phyloP scores from a whole-genome alignment of 148 eudicot genomes.

The Nepenthes mirabilis region DNA sequence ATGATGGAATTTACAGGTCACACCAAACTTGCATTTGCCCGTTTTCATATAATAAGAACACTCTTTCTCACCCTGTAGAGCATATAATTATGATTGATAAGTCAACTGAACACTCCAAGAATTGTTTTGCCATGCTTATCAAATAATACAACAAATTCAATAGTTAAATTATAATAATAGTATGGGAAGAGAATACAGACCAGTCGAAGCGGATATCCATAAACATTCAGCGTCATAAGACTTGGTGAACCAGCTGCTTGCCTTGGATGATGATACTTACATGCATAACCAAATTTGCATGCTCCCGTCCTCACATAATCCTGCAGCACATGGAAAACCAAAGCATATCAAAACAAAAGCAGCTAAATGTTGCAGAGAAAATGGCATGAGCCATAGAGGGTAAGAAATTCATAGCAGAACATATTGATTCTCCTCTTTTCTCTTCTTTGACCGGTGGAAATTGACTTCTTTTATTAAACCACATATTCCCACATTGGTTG shows the following conservation, averaged over 20 bases:
- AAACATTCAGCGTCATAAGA: conserved; percentile 40
- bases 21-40: conserved; percentile 89
- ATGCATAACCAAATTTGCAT: conserved; percentile 87
- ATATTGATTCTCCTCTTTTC: too few relatives aligned
- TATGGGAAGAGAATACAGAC: conserved; percentile 20
- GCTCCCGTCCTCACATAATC: conserved; percentile 83
- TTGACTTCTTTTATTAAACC: too few relatives aligned
- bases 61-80: conserved; percentile 83
- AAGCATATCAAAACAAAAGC: conserved; percentile 1
- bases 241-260: conserved; percentile 51
- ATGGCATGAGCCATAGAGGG: background rate
- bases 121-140: background rate
- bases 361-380: background rate
- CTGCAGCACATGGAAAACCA: conserved; percentile 25
- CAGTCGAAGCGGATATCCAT: conserved; percentile 83
- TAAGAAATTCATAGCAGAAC: background rate
- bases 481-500: too few relatives aligned
- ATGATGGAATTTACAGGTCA: conserved; percentile 92
- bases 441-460: too few relatives aligned
- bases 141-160: conserved; percentile 1
- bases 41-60: conserved; percentile 80
- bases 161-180: background rate
- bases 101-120: background rate
- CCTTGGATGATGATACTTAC: conserved; percentile 95
- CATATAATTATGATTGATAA: background rate